These are phyloP conservation scores for Candida glaebosa DNA, from an alignment of 805 yeast genomes.

Conservation along the genomic window DNA sequence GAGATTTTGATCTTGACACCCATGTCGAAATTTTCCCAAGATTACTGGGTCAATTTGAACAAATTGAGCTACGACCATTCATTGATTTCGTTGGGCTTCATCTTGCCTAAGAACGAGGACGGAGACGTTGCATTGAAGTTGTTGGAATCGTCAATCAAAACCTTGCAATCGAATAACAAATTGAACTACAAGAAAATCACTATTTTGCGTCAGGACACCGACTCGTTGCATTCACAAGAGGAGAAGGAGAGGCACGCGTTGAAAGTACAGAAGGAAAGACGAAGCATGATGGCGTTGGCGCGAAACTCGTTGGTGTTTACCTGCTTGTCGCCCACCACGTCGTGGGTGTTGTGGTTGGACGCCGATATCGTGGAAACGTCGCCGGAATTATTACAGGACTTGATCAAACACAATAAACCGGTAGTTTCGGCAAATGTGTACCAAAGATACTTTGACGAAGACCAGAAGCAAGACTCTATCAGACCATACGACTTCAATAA, in stretches of 20 bases:
- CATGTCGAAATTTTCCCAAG: conserved; percentile 78
- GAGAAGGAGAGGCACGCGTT: conserved; percentile 93
- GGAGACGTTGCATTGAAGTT: conserved; percentile 77
- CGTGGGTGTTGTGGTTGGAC: conserved; percentile 97
- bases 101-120: conserved; percentile 74
- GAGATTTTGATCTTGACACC: conserved; percentile 87
- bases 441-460: conserved; percentile 70
- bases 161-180: conserved; percentile 56
- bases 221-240: conserved; percentile 64
- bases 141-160: conserved; percentile 73
- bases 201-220: conserved; percentile 85
- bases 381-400: conserved; percentile 74
- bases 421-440: conserved; percentile 90
- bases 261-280: conserved; percentile 80
- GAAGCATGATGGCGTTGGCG: conserved; percentile 90
- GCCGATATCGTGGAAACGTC: conserved; percentile 93
- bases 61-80: conserved; percentile 79
- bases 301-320: conserved; percentile 89
- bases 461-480: conserved; percentile 50
- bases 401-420: conserved; percentile 81
- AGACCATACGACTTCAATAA: conserved; percentile 95
- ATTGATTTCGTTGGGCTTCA: conserved; percentile 84
- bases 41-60: conserved; percentile 84
- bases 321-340: conserved; percentile 80
- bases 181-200: conserved; percentile 79